Percentiles rank a stretch among this genome's conserved stretches.
Conservation (phyloP, 1,284 basidiomycete genomes). For the Acaromyces ingoldii region DNA sequence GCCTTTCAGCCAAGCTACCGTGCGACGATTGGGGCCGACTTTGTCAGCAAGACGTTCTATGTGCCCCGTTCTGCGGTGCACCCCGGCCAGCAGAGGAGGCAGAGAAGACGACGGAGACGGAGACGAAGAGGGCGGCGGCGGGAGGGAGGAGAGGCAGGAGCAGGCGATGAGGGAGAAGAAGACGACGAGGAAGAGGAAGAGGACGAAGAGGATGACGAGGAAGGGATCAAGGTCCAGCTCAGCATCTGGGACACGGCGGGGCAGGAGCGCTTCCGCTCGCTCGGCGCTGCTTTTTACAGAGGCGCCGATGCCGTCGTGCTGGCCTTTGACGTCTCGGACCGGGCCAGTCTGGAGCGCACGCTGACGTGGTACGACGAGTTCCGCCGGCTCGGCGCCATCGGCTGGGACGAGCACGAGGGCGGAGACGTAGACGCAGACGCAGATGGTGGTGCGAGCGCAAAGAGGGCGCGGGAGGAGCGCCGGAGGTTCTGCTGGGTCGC, state of each 20-base stretch:
- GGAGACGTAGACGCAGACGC: not conserved
- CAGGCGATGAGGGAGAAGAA: not conserved
- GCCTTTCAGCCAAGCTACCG: conserved; percentile 27
- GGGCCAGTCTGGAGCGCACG: conserved; percentile 11
- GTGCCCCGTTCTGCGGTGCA: no score
- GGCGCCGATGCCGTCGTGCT: conserved; percentile 43
- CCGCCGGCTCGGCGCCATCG: conserved; percentile 1
- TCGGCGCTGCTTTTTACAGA: conserved; percentile 42
- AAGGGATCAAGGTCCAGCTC: conserved; percentile 5
- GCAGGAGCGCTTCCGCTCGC: conserved; percentile 43
- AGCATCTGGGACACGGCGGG: conserved; percentile 30
- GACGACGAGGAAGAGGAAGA: not conserved
- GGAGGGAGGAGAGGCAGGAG: not conserved
- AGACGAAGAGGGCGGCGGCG: conserved; percentile 7
- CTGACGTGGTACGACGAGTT: conserved; percentile 32
- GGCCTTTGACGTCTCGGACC: conserved; percentile 22
- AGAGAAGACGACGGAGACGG: no score
- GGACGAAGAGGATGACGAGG: not conserved
- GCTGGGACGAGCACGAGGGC: not conserved
- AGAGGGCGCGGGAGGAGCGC: conserved; percentile 8
- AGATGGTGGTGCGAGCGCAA: not conserved
- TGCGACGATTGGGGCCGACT: conserved; percentile 44
- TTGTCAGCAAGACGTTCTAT: conserved; percentile 34
- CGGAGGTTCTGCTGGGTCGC: conserved; percentile 37
- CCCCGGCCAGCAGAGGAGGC: no score